Percentiles rank a stretch among this genome's conserved stretches.
Evolutionary conservation across 1,284 basidiomycete species (phyloP).

Genomic region (Austropuccinia psidii): DNA sequence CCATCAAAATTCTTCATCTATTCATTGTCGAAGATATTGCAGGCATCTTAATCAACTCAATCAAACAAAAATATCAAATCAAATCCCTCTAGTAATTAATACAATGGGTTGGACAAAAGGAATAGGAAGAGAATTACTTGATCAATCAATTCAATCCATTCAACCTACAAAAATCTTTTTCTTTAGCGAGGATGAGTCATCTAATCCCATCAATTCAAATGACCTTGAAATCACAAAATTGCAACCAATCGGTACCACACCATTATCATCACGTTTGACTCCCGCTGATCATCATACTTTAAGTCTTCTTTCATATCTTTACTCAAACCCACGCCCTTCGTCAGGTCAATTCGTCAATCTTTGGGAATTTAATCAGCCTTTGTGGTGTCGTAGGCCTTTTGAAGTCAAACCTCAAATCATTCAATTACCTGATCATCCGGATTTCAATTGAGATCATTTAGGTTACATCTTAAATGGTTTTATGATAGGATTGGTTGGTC

Average conservation of each 20-base stretch:
- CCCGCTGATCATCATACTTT: conserved; percentile 7
- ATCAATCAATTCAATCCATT: conserved; percentile 1
- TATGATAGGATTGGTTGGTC: conserved; percentile 3
- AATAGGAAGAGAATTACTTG: conserved; percentile 20
- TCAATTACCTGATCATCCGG: conserved; percentile 13
- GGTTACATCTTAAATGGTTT: conserved; percentile 2
- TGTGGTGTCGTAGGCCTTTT: conserved; percentile 14
- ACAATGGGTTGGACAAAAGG: conserved; percentile 35
- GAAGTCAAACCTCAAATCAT: not conserved
- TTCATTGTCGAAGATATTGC: not conserved
- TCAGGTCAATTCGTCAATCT: not conserved
- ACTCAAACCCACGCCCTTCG: not conserved
- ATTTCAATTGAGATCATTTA: conserved; percentile 15
- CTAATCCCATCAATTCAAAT: not conserved
- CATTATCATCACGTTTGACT: conserved; percentile 14
- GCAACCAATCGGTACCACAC: conserved; percentile 29
- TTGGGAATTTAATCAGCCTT: conserved; percentile 1
- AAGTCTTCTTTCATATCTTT: conserved; percentile 13
- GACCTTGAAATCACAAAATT: not conserved
- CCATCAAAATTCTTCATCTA: not conserved
- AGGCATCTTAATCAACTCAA: no score
- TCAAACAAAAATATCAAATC: no score
- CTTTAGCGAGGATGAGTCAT: not conserved
- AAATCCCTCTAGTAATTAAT: conserved; percentile 26
- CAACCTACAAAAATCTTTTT: conserved; percentile 13